Evolutionary conservation across 352 stramenopile genomes (phyloP).

Genomic region (Aphanomyces euteiches): DNA sequence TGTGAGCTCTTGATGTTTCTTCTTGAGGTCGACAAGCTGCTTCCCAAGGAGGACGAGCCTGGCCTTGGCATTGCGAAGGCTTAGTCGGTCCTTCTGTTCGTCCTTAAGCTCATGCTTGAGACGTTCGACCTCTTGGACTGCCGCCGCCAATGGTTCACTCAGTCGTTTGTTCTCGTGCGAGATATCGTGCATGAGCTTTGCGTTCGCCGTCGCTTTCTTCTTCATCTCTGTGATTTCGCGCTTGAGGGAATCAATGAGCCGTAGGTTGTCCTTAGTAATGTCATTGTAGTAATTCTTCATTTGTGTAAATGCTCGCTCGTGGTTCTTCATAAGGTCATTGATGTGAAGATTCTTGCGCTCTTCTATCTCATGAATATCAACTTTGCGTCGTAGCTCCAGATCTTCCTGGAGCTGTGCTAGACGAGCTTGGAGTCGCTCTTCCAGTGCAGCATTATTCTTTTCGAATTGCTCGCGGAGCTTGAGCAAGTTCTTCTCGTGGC

Average conservation of each 20-base stretch:
- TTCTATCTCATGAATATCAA: constrained; percentile 91
- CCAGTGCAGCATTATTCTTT: constrained; percentile 72
- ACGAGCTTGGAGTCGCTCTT: constrained; percentile 62
- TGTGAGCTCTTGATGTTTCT: constrained; percentile 63
- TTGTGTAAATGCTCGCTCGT: constrained; percentile 89
- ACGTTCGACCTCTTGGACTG: constrained; percentile 86
- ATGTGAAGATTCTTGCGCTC: constrained; percentile 95
- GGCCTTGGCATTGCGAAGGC: constrained; percentile 84
- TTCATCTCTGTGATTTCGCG: constrained; percentile 91
- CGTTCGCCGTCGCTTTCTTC: constrained; percentile 85
- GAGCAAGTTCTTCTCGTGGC: constrained; percentile 89
- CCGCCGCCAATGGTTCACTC: constrained; percentile 79
- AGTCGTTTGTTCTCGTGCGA: constrained; percentile 90
- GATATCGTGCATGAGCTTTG: constrained; percentile 92
- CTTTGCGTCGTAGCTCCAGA: constrained; percentile 88
- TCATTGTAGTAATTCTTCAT: constrained; percentile 97
- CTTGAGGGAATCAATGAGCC: constrained; percentile 90
- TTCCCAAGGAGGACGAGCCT: constrained; percentile 72
- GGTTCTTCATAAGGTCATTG: constrained; percentile 93
- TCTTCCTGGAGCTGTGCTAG: constrained; percentile 74
- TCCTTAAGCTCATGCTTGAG: constrained; percentile 87
- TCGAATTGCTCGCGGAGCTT: constrained; percentile 90
- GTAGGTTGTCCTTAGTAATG: constrained; percentile 92
- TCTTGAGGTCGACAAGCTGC: constrained; percentile 60
- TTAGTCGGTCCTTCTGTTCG: constrained; percentile 89